Percentiles rank a stretch among this genome's conserved stretches.
These are phyloP conservation scores for Paramecium sonneborni DNA, from an alignment of 73 alveolate species.

Conservation along the genomic window DNA sequence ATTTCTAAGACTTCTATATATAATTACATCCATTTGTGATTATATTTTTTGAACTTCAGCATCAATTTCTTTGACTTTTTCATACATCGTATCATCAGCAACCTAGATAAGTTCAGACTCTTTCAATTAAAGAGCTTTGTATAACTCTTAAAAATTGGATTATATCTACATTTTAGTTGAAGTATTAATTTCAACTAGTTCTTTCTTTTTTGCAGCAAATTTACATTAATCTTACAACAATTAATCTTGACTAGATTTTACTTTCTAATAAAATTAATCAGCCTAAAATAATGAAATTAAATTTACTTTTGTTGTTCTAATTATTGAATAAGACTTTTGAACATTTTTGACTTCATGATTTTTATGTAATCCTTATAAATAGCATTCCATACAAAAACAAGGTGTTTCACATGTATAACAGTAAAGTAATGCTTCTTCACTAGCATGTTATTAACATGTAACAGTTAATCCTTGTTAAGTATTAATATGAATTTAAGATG, in stretches of 20 bases:
- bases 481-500: neutral
- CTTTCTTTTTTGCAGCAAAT: constrained; percentile 51
- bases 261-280: constrained; percentile 32
- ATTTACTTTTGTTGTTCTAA: constrained; percentile 5
- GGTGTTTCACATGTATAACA: constrained; percentile 63
- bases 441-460: constrained; percentile 30
- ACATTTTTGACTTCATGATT: constrained; percentile 66
- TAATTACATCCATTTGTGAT: constrained; percentile 35
- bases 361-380: constrained; percentile 62
- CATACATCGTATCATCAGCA: constrained; percentile 64
- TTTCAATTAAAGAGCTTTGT: constrained; percentile 51
- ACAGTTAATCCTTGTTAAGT: neutral
- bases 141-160: constrained; percentile 54
- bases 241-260: constrained; percentile 52
- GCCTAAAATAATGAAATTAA: neutral
- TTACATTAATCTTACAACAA: constrained; percentile 55
- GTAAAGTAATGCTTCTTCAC: constrained; percentile 56
- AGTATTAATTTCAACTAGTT: constrained; percentile 10
- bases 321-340: constrained; percentile 14
- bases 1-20: neutral
- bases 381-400: constrained; percentile 66
- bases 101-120: constrained; percentile 56
- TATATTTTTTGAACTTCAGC: constrained; percentile 30
- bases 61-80: constrained; percentile 57
- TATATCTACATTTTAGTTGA: constrained; percentile 15